phyloP scores from a whole-genome alignment of 345 rosid genomes.

The Erodium maritimum region DNA sequence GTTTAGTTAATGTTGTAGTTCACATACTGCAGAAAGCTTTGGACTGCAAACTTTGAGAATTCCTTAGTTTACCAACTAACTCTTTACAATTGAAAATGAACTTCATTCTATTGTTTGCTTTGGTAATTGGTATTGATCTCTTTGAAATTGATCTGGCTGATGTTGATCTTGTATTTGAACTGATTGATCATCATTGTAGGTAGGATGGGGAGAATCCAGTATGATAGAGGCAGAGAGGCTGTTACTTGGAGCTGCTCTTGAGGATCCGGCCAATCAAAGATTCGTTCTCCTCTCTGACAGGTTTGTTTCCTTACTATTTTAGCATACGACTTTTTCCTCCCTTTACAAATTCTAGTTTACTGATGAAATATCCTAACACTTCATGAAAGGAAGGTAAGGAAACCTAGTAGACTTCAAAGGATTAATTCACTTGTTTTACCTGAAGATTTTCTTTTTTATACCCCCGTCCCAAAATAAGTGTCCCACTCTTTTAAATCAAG shows the following conservation, averaged over 20 bases:
- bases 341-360: background rate
- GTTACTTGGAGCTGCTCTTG: constrained; percentile 57
- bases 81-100: background rate
- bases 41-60: no score
- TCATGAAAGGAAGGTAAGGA: background rate
- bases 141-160: background rate
- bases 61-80: background rate
- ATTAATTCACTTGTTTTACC: background rate
- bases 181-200: constrained; percentile 26
- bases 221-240: constrained; percentile 87
- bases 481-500: no score
- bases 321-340: background rate
- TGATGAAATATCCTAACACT: background rate
- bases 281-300: constrained; percentile 91
- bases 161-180: background rate
- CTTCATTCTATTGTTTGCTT: background rate
- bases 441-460: background rate
- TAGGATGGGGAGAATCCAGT: constrained; percentile 79
- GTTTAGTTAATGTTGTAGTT: no score
- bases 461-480: no score
- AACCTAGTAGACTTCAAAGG: background rate
- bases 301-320: constrained; percentile 16
- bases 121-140: background rate
- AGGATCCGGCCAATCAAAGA: constrained; percentile 77
- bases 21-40: no score